Base-by-base conservation (phyloP, 2,329 filamentous ascomycete genomes). In the Lojkania enalia region DNA sequence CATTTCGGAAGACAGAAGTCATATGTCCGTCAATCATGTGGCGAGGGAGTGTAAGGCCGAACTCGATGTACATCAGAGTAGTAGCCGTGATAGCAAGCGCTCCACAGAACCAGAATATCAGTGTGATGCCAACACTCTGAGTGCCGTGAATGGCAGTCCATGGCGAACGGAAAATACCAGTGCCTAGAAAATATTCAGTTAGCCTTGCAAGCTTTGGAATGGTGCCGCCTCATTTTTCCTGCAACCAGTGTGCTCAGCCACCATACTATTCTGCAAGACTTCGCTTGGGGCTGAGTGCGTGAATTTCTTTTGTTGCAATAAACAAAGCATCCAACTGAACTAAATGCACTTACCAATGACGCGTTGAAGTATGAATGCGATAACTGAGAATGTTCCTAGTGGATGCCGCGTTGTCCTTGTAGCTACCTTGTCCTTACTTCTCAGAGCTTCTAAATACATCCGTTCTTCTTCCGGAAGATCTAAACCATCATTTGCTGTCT, bases 151-250 rank as follows among this genome's bases (percentile, higher is more conserved):
- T 54, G 16, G 44, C 25, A 2, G 52, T 58, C 15, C 44, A 51
- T 12, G 55, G 52, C 3, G 55, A 48, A 20, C 48, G 41, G 48
- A 55, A 58, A 5, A 58, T 55, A 7, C 55, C 55, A 27, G 42
- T 55, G 4, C 52, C 52, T 55, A 27, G 12, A 16, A 9, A 20
- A 14, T 20, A 35, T 31, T 5, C 35, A 20, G 16, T 13, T 20
- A 15, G 20, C 18, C 11, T 46, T 7, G 27, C n/a, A n/a, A n/a
- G n/a, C n/a, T n/a, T n/a, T n/a, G n/a, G n/a, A n/a, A n/a, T n/a
- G n/a, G 25, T 27, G 25, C n/a, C n/a, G 25, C 25, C 25, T 27
- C 25, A 27, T n/a, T 27, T 9, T 27, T n/a, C n/a, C n/a, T n/a
- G n/a, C n/a, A n/a, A n/a, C n/a, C 23, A 27, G 23, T 27, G n/a